Evolutionary conservation across 2,329 filamentous ascomycete genomes (phyloP).

Genomic region (Epichloe bromicola): DNA sequence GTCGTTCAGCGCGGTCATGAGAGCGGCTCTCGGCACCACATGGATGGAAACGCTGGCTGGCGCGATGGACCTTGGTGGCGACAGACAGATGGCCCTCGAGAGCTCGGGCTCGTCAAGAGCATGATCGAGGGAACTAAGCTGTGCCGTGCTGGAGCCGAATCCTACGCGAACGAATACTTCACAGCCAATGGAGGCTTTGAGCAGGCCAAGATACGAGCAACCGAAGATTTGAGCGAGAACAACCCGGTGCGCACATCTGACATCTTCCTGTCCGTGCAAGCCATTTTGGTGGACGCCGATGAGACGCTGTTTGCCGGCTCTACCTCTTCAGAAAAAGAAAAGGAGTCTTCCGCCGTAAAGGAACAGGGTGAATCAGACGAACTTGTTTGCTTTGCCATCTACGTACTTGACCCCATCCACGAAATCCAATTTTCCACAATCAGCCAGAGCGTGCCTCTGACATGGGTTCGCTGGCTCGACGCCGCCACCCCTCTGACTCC

Average conservation of each 20-base stretch:
- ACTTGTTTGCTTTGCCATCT: constrained; percentile 60
- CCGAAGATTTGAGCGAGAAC: constrained; percentile 63
- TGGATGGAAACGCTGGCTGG: constrained; percentile 56
- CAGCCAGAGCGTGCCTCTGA: constrained; percentile 69
- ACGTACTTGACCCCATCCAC: constrained; percentile 79
- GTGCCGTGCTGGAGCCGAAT: constrained; percentile 76
- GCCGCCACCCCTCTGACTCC: constrained; percentile 48
- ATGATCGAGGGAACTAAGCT: constrained; percentile 82
- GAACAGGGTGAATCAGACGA: constrained; percentile 44
- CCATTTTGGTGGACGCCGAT: constrained; percentile 54
- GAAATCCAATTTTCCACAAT: constrained; percentile 75
- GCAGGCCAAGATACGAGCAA: constrained; percentile 65
- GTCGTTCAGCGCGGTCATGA: constrained; percentile 91
- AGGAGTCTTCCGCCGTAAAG: constrained; percentile 38
- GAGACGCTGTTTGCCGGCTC: constrained; percentile 54
- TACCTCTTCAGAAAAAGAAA: constrained; percentile 38
- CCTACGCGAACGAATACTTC: constrained; percentile 78
- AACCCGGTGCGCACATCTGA: constrained; percentile 90
- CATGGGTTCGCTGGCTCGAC: constrained; percentile 89
- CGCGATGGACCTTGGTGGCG: constrained; percentile 96
- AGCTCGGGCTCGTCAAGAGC: constrained; percentile 68
- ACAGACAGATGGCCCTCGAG: constrained; percentile 53
- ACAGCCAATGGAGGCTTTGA: constrained; percentile 64
- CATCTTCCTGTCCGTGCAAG: constrained; percentile 91
- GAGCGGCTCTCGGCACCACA: constrained; percentile 53